A percentile compares a stretch with the other conserved stretches of the same genome.
These are phyloP conservation scores for Gentiana macrophylla DNA, from an alignment of 257 asterid genomes.

Conservation along the genomic window DNA sequence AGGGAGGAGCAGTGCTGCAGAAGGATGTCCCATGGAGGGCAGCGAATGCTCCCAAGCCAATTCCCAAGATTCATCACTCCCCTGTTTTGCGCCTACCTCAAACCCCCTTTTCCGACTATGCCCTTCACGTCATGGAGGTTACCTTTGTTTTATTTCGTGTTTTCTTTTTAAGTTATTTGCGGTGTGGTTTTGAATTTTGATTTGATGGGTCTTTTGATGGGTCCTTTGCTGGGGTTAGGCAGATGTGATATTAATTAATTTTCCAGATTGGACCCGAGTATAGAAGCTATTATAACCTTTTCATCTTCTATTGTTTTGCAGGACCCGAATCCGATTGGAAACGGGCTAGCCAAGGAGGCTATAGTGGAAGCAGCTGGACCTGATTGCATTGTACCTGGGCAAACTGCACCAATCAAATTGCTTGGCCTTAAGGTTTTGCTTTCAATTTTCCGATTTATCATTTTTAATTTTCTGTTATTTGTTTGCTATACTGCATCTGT, in stretches of 20 bases:
- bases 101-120: constrained; percentile 52
- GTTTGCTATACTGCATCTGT: too few species aligned
- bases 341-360: constrained; percentile 72
- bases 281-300: too few species aligned
- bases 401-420: constrained; percentile 54
- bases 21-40: constrained; percentile 89
- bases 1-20: constrained; percentile 44
- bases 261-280: neutral
- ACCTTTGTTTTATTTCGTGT: neutral
- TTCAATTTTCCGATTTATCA: constrained; percentile 3
- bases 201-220: neutral
- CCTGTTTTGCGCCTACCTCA: constrained; percentile 71
- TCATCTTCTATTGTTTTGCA: constrained; percentile 2
- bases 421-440: constrained; percentile 73
- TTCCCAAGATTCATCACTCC: constrained; percentile 80
- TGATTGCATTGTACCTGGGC: constrained; percentile 94
- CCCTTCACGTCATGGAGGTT: constrained; percentile 71
- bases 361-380: constrained; percentile 93
- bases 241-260: constrained; percentile 1
- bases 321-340: constrained; percentile 51
- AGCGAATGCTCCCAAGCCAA: constrained; percentile 42
- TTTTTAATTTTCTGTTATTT: neutral
- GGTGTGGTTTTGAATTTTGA: neutral
- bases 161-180: neutral
- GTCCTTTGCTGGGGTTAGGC: neutral